Evolutionary conservation across 163 green algal genomes (phyloP), one percentile per base, ranked within the genome.

Genomic region (Scenedesmus sp.): DNA sequence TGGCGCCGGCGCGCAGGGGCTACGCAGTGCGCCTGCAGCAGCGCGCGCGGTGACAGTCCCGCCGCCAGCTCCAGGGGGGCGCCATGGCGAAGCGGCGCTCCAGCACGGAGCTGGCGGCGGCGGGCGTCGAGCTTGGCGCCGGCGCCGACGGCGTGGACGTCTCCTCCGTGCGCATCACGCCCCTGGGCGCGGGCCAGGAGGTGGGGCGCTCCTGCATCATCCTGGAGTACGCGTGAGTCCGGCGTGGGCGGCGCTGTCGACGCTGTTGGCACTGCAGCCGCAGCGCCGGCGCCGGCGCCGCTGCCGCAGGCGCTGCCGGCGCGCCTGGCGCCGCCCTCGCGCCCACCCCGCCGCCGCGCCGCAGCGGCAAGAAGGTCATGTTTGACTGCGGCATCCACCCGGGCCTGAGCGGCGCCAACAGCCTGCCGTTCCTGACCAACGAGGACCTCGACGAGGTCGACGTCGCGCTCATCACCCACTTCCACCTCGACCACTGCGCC

Each of bases 331-430:
- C 6, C 5, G 15, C 39, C 6, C 39, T 47, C 7, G 10, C 39
- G 39, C 39, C 6, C 39, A 15, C 39, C 7, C 39, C 7, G 7
- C 10, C 10, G 39, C 39, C 7, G 7, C 39, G 7, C 39, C 39
- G 39, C 87, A 96, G 93, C 82, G 92, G 91, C 39, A 98, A 97
- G 81, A 97, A 80, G 18, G 88, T 99, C 31, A 97, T 99, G 96
- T 90, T 99, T 66, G 96, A 99, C 80, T 99, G 96, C 70, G 97
- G 97, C 42, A 96, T 99, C 56, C 97, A 99, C 83, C 96, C 96
- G 13, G 97, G 93, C 2, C 96, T 92, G 77, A 87, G 80, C n/a
- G 89, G 96, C 7, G 85, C 95, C 56, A 88, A 90, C 34, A 94
- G 85, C 33, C 87, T 99, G 57, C 96, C 97, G 2, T 97, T 95